These are phyloP conservation scores for Lagenidium giganteum DNA, from an alignment of 352 stramenopile species.

Conservation along the genomic window DNA sequence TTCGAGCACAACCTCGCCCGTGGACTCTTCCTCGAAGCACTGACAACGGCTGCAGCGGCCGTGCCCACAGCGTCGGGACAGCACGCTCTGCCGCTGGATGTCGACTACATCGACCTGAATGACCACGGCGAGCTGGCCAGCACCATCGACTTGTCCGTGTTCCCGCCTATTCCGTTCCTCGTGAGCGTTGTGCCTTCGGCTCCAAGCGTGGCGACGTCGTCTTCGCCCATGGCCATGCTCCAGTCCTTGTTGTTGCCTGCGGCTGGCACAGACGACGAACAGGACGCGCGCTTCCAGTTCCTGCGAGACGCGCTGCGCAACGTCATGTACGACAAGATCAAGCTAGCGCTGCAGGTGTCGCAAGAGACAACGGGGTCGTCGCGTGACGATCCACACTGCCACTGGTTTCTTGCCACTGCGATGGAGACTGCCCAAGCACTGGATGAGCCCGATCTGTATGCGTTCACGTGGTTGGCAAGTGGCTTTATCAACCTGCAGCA, in stretches of 20 bases:
- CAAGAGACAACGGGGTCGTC: conserved; percentile 19
- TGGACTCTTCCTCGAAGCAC: conserved; percentile 35
- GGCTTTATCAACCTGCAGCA: conserved; percentile 38
- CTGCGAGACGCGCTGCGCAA: conserved; percentile 30
- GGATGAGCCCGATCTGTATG: conserved; percentile 36
- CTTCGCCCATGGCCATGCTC: not conserved
- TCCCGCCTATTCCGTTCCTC: too few species aligned
- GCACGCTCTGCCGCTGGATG: too few species aligned
- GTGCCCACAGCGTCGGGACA: too few species aligned
- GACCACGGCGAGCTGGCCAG: conserved; percentile 8
- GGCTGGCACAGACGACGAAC: too few species aligned
- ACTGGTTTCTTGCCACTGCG: conserved; percentile 28
- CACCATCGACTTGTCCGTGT: not conserved
- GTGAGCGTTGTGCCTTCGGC: too few species aligned
- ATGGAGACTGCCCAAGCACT: conserved; percentile 31
- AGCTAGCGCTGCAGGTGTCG: conserved; percentile 33
- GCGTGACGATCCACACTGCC: conserved; percentile 18
- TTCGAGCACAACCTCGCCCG: conserved; percentile 50
- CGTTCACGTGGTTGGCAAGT: conserved; percentile 39
- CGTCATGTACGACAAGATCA: conserved; percentile 29
- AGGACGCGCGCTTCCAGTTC: conserved; percentile 22
- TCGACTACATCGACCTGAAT: conserved; percentile 35
- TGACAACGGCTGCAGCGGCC: conserved; percentile 16
- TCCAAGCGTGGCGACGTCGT: not conserved
- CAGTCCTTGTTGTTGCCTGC: too few species aligned